These are phyloP conservation scores for Angomonas ambiguus DNA, from an alignment of 208 protist genomes.

Conservation along the genomic window DNA sequence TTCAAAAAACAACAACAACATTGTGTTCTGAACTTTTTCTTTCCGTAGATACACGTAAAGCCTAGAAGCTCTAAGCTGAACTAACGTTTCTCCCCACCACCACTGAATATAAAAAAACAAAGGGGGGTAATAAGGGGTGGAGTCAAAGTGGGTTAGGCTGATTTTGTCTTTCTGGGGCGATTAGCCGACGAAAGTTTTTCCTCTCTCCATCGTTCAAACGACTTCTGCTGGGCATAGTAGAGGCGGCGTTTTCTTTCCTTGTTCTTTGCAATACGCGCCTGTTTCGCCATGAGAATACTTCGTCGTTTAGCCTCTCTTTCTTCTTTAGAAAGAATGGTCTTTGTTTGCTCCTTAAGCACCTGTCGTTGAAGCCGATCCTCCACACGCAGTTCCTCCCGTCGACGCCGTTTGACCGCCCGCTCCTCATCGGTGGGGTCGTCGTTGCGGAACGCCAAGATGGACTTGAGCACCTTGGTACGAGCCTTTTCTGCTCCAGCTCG, in stretches of 20 bases:
- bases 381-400: constrained; percentile 68
- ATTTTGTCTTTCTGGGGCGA: background rate
- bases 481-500: constrained; percentile 26
- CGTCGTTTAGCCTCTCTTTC: constrained; percentile 80
- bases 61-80: too few species aligned
- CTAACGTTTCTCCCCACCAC: too few species aligned
- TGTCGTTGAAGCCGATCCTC: constrained; percentile 78
- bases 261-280: constrained; percentile 86
- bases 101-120: too few species aligned
- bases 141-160: too few species aligned
- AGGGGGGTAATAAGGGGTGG: too few species aligned
- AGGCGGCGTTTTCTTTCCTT: constrained; percentile 73
- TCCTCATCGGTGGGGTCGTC: constrained; percentile 68
- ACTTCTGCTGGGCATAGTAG: constrained; percentile 56
- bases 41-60: too few species aligned
- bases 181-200: constrained; percentile 53
- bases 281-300: constrained; percentile 74
- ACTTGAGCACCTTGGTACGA: constrained; percentile 61
- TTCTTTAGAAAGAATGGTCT: constrained; percentile 66
- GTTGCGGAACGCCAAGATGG: constrained; percentile 76
- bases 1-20: too few species aligned
- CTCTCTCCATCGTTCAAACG: constrained; percentile 80
- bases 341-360: constrained; percentile 40
- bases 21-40: too few species aligned
- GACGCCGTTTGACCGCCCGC: constrained; percentile 56